Evolutionary conservation across 2,329 filamentous ascomycete species (phyloP), one percentile per base, ranked within the genome.

Genomic region (Neonectria neomacrospora): DNA sequence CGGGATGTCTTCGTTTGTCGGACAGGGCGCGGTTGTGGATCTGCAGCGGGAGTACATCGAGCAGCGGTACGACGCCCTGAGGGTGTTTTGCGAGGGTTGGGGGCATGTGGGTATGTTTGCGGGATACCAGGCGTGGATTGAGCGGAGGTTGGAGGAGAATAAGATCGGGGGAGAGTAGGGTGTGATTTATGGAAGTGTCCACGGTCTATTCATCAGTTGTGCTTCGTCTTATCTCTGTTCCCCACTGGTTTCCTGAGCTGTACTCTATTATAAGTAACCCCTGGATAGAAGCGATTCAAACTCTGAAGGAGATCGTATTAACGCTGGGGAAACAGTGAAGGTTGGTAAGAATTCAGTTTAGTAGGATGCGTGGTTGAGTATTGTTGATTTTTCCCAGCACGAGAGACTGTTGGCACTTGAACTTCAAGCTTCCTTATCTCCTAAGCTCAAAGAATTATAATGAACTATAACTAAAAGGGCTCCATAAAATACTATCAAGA

Each of bases 71-170:
- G 56, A 67, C 34, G 77, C 75, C 0, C 53, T 87, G 58, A 66
- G 72, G 2, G 51, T 51, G 1, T 83, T 83, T 54, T 88, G 85
- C 67, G 70, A 75, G 14, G 64, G 61, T 2, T 79, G 81, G 76
- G 71, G 69, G 20, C 67, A 76, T 3, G 76, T 81, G 8, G 79
- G 77, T 14, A 76, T 86, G 71, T 85, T 86, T 74, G 78, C 75
- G 6, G 84, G 78, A 0, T 83, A 79, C 64, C 72, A 68, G 7
- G 78, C 78, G 2, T 86, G 84, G 84, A 66, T 84, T 34, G 64
- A 72, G 3, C 58, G 41, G 52, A 64, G 65, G 12, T n/a, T 72
- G 9, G 61, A 67, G 44, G 58, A 65, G 41, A 53, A 42, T 2
- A 30, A 37, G 42, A 2, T 30, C n/a, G 32, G 12, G 9, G 20